Evolutionary conservation across 306 rosid genomes (phyloP).

Genomic region (Prunus mira): DNA sequence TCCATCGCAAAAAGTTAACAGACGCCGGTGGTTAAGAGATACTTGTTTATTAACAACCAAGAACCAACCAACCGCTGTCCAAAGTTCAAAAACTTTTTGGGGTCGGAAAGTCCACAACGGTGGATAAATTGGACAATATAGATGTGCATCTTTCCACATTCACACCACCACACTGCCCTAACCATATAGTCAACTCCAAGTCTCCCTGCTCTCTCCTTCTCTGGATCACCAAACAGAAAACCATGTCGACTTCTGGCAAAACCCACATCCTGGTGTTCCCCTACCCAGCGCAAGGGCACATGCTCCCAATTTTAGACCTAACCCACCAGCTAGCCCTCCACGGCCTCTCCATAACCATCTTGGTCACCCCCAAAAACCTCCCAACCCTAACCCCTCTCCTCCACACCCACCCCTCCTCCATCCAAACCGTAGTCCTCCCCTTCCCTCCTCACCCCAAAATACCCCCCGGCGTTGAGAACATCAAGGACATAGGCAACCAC

Average conservation of each 20-base stretch:
- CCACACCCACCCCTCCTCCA: slow-evolving; percentile 40
- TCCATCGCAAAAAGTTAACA: no score
- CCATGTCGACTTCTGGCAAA: neutral
- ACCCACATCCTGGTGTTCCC: slow-evolving; percentile 58
- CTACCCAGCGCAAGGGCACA: slow-evolving; percentile 78
- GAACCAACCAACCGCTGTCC: no score
- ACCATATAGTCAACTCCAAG: no score
- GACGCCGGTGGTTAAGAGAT: no score
- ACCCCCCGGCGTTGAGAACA: slow-evolving; percentile 44
- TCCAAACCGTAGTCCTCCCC: slow-evolving; percentile 49
- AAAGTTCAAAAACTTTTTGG: no score
- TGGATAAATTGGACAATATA: no score
- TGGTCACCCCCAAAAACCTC: slow-evolving; percentile 67
- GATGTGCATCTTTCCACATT: no score
- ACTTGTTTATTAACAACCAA: no score
- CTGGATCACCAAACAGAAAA: neutral
- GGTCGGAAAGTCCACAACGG: no score
- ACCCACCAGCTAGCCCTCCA: slow-evolving; percentile 44
- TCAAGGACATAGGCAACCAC: slow-evolving; percentile 48
- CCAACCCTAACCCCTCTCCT: slow-evolving; percentile 40
- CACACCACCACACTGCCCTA: neutral
- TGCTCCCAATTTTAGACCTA: slow-evolving; percentile 53
- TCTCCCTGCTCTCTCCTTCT: neutral
- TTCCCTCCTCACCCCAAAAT: slow-evolving; percentile 63
- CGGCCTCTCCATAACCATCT: slow-evolving; percentile 41